Base-by-base conservation (phyloP, 164 flowering plant species). In the Warburgia ugandensis region DNA sequence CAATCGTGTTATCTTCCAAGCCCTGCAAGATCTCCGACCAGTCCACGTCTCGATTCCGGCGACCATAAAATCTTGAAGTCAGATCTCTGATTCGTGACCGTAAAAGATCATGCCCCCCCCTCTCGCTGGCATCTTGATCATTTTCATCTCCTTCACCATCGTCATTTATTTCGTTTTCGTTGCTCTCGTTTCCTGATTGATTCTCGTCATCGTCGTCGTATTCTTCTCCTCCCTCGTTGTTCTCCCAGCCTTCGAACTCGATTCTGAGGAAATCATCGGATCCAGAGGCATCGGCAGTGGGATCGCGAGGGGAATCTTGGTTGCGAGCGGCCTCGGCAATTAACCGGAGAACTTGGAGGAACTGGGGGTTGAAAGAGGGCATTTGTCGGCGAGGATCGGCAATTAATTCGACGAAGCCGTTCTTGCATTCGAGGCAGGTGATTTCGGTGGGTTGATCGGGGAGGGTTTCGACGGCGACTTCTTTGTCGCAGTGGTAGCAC, bases 1-100 rank as follows among this genome's bases (percentile, higher is more conserved):
- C 89, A 36, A 87, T 75, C 5, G 90, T 72, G 58, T 74, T 75
- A 52, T 84, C 89, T 33, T 75, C 89, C 47, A 78, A 54, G 13
- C 84, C 90, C 79, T 68, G 72, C 54, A 82, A 35, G 13, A 84
- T 78, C 64, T 84, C 94, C 1, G 87, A 76, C 94, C 86, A 87
- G 39, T 84, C 86, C 6, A 82, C 66, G 33, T 72, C 69, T 60
- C 77, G 66, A 49, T 70, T 74, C 33, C 84, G 67, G 21, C 83
- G 35, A 38, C 51, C 67, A 11, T 65, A 50, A 2, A 78, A 64
- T 0, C 85, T 69, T 6, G 76, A 39, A 0, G 79, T 73, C 14
- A 78, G 63, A 42, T 77, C 83, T 20, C 81, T 70, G 47, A 80
- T 65, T 46, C 94, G 76, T 13, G 66, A 66, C 12, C 80, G 70